These are phyloP conservation scores for Solanum habrochaites DNA, from an alignment of 257 asterid genomes.

Conservation along the genomic window DNA sequence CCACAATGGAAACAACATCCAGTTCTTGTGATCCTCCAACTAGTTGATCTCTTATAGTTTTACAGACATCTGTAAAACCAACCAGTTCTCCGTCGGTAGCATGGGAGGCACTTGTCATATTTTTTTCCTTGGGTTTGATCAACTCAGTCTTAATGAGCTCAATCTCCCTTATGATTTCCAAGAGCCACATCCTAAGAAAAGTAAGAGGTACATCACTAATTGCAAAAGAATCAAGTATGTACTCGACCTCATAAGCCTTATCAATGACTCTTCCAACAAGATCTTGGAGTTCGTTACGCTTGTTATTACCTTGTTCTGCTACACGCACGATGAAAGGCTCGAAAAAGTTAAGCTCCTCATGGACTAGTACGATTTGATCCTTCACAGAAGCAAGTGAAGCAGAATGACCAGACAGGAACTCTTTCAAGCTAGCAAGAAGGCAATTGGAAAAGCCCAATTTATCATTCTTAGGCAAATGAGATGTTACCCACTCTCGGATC, in stretches of 20 bases:
- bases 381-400: background rate
- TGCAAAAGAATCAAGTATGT: background rate
- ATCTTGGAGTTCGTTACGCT: background rate
- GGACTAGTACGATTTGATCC: background rate
- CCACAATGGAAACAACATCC: slow-evolving; percentile 4
- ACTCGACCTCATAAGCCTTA: background rate
- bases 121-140: background rate
- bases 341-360: background rate
- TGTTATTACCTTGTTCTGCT: background rate
- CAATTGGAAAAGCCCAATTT: background rate
- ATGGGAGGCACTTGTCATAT: background rate
- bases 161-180: background rate
- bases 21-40: background rate
- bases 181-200: background rate
- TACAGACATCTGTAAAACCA: background rate
- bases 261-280: background rate
- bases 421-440: background rate
- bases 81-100: background rate
- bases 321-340: background rate
- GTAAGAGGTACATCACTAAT: background rate
- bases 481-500: background rate
- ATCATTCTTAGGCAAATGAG: background rate
- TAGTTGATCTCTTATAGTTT: background rate
- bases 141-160: background rate
- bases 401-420: background rate